Percentiles rank a stretch among this genome's conserved stretches.
phyloP scores from a whole-genome alignment of 257 asterid genomes.

The Catharanthus roseus region DNA sequence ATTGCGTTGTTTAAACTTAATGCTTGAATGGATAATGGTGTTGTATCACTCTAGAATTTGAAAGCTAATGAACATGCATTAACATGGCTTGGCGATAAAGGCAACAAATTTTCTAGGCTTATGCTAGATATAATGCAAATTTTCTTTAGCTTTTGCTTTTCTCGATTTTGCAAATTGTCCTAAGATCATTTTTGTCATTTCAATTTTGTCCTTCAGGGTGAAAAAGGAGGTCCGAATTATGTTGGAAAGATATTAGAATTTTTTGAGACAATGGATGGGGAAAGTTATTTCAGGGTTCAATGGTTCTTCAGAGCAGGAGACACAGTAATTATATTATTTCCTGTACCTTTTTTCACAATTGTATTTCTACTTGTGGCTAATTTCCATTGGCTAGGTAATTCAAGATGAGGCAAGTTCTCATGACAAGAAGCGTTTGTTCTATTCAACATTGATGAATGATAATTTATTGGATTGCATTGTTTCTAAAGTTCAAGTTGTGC shows the following conservation, averaged over 20 bases:
- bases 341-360: background rate
- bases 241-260: slow-evolving; percentile 71
- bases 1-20: background rate
- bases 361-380: background rate
- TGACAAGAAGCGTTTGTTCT: slow-evolving; percentile 67
- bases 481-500: slow-evolving; percentile 56
- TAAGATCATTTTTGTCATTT: slow-evolving; percentile 20
- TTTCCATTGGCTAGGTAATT: slow-evolving; percentile 42
- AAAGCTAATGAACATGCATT: background rate
- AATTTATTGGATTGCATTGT: slow-evolving; percentile 68
- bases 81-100: background rate
- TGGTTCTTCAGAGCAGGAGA: slow-evolving; percentile 84
- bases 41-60: background rate
- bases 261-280: slow-evolving; percentile 59
- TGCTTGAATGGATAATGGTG: background rate
- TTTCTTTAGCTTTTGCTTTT: background rate
- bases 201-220: slow-evolving; percentile 57
- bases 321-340: slow-evolving; percentile 45
- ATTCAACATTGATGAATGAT: slow-evolving; percentile 63
- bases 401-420: slow-evolving; percentile 44
- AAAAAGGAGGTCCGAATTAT: slow-evolving; percentile 48
- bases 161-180: slow-evolving; percentile 25
- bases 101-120: background rate
- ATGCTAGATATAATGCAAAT: background rate
- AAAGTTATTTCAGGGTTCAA: slow-evolving; percentile 69